Base-by-base conservation (phyloP, 164 flowering plant species). In the Euptelea pleiosperma region DNA sequence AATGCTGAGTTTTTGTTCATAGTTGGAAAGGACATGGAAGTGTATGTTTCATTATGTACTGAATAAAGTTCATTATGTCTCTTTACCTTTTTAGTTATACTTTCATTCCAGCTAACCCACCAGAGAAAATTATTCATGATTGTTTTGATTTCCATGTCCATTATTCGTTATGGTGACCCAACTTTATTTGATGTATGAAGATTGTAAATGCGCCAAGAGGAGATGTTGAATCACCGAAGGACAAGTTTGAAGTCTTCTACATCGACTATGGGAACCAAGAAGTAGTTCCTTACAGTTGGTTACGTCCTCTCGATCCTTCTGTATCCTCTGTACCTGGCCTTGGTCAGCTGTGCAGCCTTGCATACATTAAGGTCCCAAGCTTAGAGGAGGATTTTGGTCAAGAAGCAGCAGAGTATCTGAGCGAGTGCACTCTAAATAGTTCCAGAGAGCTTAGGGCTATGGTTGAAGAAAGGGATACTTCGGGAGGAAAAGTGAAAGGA, bases 201-300 rank as follows among this genome's bases (percentile, higher is more conserved):
- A 79, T 94, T 80, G 98, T 94, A 30, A 86, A 83, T 75, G 81
- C 80, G 31, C 98, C 99, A 44, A 79, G 94, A 55, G 97, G 82
- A 69, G 79, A 68, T 55, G 93, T 89, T 39, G 77, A 77, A 73
- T 89, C 98, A 12, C 56, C 69, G 0, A 70, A 80, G 3, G 96
- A 91, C 66, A 59, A 61, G 59, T 94, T 86, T 49, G 99, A 94
- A 71, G 98, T 94, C 18, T 94, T 94, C 67, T 94, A 94, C 72
- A 76, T 94, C 19, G 99, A 94, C 58, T 94, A 85, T 61, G 99
- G 99, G 31, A 94, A 89, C 69, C 99, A 94, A 75, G 99, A 91
- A 69, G 64, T 55, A 0, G 77, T 87, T 68, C 62, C 85, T 33
- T 94, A 77, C 77, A 76, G 80, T 58, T 73, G 68, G 28, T 65